Base-by-base conservation (phyloP, 805 yeast species). In the Kodamaea leandrae region DNA sequence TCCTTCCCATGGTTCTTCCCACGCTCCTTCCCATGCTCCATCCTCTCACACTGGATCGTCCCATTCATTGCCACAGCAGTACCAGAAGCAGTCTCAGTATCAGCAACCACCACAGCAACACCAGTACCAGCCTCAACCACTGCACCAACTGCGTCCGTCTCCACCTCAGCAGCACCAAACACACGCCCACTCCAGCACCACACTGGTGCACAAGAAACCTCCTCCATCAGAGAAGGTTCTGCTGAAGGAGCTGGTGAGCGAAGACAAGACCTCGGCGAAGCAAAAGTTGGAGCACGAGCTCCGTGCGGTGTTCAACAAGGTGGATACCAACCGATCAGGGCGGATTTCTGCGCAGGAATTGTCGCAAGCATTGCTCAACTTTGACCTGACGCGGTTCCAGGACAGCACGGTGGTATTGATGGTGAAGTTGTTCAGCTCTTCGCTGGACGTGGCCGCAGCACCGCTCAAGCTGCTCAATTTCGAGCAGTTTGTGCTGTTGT, bases 401-500 rank as follows among this genome's bases (percentile, higher is more conserved):
- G 70, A 76, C 13, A 72, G 77, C 18, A 82, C 89, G 1, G 76
- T 83, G 27, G 56, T 67, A 37, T 61, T 82, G 25, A 81, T 83
- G 83, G 76, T 82, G 45, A 72, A 75, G 53, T 60, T 83, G 52
- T 82, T 83, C 55, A 81, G 80, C 49, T 47, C 50, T 17, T 41
- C 57, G 17, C 52, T 48, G 19, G 49, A 54, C 8, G 45, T 54
- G 4, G 40, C 58, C 2, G 53, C 55, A 5, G 49, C 53, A 13
- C 50, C 44, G 9, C 44, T 50, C 37, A 47, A 46, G 17, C 44
- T 51, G 15, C 51, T 66, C 39, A 71, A 73, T 36, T 79, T 78
- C 47, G 77, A 72, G 36, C 89, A 83, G 59, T 83, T 83, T 52
- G 77, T 76, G 39, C 78, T 80, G 44, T 63, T 83, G 41, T 81